phyloP scores from a whole-genome alignment of 2,329 filamentous ascomycete species.

The Diplodia seriata region DNA sequence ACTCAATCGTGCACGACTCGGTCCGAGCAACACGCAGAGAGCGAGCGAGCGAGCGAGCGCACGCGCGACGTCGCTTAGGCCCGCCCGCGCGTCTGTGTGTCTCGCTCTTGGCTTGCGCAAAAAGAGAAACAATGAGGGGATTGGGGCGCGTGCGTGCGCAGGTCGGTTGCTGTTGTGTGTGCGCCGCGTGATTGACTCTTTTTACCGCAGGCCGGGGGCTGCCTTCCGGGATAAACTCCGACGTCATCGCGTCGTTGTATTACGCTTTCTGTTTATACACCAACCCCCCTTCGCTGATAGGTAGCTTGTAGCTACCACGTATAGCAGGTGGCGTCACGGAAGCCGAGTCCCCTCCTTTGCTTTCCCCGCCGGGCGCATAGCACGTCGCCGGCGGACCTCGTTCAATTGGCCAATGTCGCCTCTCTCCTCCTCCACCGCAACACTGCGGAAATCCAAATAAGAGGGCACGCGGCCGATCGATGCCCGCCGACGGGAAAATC shows the following conservation, averaged over 20 bases:
- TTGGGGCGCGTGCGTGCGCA: not conserved
- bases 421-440: not conserved
- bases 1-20: not conserved
- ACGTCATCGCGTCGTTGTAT: not conserved
- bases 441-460: not conserved
- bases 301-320: not conserved
- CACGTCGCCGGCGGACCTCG: not conserved
- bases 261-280: not conserved
- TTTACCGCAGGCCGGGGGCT: not conserved
- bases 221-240: not conserved
- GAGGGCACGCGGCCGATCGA: not conserved
- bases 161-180: too few species aligned
- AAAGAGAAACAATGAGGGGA: not conserved
- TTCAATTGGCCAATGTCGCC: not conserved
- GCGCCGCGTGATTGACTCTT: not conserved
- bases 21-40: not conserved
- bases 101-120: not conserved
- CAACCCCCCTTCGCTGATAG: not conserved
- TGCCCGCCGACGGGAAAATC: conserved; percentile 2
- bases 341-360: not conserved
- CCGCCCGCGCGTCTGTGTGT: not conserved
- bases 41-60: not conserved
- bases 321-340: not conserved
- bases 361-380: not conserved
- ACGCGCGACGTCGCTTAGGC: not conserved